Evolutionary conservation across 192 early-diverging fungal genomes (phyloP), one percentile per base, ranked within the genome.

Genomic region (Lobulomyces angularis): DNA sequence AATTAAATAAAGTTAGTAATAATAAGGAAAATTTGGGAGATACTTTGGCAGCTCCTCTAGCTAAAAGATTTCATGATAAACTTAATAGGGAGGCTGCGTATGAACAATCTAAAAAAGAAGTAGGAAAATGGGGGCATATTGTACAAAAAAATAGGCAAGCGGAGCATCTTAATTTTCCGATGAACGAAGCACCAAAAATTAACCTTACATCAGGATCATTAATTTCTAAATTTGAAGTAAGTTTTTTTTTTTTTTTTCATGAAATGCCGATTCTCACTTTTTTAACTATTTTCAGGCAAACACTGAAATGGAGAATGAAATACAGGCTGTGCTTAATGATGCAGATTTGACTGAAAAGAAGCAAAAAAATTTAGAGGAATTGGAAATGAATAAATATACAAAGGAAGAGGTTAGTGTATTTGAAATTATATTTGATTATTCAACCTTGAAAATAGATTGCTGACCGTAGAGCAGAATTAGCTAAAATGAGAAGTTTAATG

Each of bases 401-500:
- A 64, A 77, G 4, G 90, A 91, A 42, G 86, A 98, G 52, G 72
- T 91, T 5, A 62, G 69, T 23, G 12, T 34, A n/a, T n/a, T n/a
- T n/a, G n/a, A n/a, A n/a, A n/a, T n/a, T n/a, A n/a, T n/a, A n/a
- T 2, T 34, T 14, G n/a, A n/a, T n/a, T 27, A 17, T 58, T 35
- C 7, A 27, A 21, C 25, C 21, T 16, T 5, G 18, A 41, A 20
- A 0, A 5, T 25, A 67, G 64, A 9, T 74, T n/a, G 25, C 37
- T 5, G 67, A 53, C 24, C 73, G 86, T 8, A 78, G 81, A 23
- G 61, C 67, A 0, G 85, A 98, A 38, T 65, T 93, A 26, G 81
- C 79, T 16, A 72, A 80, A 65, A 88, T 93, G 87, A 80, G 92
- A 17, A 83, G 88, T 27, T 63, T 96, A 33, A 77, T 91, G 80